A percentile compares a stretch with the other conserved stretches of the same genome.
Conservation (phyloP, 306 rosid species). For the Dalbergia cultrata region DNA sequence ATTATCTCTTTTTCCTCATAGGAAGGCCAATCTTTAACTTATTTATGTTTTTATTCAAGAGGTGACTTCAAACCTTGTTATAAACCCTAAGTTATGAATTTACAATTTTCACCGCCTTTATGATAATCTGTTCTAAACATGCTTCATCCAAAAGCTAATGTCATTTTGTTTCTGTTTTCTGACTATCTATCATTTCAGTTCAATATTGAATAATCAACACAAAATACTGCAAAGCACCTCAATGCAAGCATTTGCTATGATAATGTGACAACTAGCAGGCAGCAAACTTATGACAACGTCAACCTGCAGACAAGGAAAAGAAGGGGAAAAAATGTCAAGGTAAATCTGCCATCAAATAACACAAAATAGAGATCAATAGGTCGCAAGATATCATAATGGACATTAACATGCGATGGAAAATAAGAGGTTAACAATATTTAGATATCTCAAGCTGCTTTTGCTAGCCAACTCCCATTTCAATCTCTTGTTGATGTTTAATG, state of each 20-base stretch:
- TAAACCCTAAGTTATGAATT: conserved; percentile 28
- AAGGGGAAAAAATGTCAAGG: conserved; percentile 8
- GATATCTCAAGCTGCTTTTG: background rate
- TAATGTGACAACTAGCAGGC: conserved; percentile 78
- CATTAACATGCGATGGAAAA: conserved; percentile 10
- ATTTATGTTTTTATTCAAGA: background rate
- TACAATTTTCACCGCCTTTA: conserved; percentile 8
- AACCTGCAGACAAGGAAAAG: conserved; percentile 66
- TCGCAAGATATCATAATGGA: conserved; percentile 19
- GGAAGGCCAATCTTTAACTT: conserved; percentile 24
- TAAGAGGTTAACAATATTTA: conserved; percentile 1
- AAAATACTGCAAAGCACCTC: conserved; percentile 68
- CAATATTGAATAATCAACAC: conserved; percentile 33
- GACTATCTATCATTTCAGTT: conserved; percentile 23
- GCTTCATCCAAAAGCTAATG: background rate
- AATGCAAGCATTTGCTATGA: conserved; percentile 87
- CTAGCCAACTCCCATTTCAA: conserved; percentile 33
- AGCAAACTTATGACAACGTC: conserved; percentile 88
- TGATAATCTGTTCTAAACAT: background rate
- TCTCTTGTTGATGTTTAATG: conserved; percentile 11
- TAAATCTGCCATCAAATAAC: conserved; percentile 27
- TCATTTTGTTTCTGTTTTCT: background rate
- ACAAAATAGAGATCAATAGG: conserved; percentile 24
- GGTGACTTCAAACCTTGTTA: background rate
- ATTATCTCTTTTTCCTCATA: background rate